These are phyloP conservation scores for Pterocarpus macrocarpus DNA, from an alignment of 306 rosid genomes.

Conservation along the genomic window DNA sequence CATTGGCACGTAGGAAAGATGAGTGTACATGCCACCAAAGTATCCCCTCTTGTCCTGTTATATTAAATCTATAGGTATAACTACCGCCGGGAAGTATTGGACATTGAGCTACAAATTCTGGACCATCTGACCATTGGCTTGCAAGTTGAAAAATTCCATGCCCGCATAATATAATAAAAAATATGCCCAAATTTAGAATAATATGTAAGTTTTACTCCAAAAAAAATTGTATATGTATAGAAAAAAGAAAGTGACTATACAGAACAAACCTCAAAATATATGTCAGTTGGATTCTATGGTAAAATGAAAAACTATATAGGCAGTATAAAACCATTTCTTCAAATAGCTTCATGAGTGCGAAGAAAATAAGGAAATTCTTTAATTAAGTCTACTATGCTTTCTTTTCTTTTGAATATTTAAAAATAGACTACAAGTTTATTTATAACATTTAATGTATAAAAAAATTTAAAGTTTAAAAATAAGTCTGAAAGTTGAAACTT, in stretches of 20 bases:
- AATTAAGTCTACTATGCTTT: no score
- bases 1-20: slow-evolving; percentile 67
- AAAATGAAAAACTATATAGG: not conserved
- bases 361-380: no score
- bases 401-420: no score
- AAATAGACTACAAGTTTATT: no score
- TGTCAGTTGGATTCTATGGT: not conserved
- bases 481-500: no score
- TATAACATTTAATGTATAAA: no score
- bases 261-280: not conserved
- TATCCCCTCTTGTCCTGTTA: slow-evolving; percentile 77
- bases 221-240: no score
- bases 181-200: not conserved
- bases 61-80: slow-evolving; percentile 60
- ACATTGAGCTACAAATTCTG: slow-evolving; percentile 71
- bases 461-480: no score
- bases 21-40: slow-evolving; percentile 87
- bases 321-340: not conserved
- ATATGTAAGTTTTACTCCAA: not conserved
- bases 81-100: slow-evolving; percentile 59
- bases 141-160: slow-evolving; percentile 70
- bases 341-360: no score
- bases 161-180: slow-evolving; percentile 49
- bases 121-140: slow-evolving; percentile 83
- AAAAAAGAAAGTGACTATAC: no score